These are phyloP conservation scores for Dactylellina parvicollis DNA, from an alignment of 2,329 filamentous ascomycete species.

Conservation along the genomic window DNA sequence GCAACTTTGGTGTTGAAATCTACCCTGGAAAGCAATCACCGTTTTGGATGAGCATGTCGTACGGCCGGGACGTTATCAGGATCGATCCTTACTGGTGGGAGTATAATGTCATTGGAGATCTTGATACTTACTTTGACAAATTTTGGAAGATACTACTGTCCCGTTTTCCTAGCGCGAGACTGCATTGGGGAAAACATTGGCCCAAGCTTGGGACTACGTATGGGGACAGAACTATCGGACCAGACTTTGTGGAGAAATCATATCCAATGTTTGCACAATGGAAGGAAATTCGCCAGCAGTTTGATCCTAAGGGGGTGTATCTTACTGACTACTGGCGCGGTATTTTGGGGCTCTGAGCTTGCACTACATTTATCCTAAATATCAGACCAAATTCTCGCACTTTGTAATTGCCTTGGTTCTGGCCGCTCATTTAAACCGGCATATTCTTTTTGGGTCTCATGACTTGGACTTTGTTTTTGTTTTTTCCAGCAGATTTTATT, in stretches of 20 bases:
- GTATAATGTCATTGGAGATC: conserved; percentile 9
- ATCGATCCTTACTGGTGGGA: conserved; percentile 15
- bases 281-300: neutral
- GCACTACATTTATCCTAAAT: too few relatives aligned
- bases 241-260: neutral
- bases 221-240: neutral
- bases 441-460: too few relatives aligned
- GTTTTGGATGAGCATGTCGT: conserved; percentile 11
- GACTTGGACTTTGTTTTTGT: too few relatives aligned
- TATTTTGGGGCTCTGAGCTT: neutral
- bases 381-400: too few relatives aligned
- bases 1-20: conserved; percentile 9
- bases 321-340: conserved; percentile 1
- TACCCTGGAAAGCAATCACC: conserved; percentile 6
- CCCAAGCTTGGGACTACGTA: neutral
- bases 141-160: conserved; percentile 2
- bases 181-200: conserved; percentile 10
- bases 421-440: too few relatives aligned
- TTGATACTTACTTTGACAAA: conserved; percentile 1
- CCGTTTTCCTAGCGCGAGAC: neutral
- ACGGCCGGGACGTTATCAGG: conserved; percentile 4
- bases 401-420: too few relatives aligned
- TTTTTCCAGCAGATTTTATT: too few relatives aligned
- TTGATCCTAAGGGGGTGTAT: conserved; percentile 1
- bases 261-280: neutral